phyloP scores from a whole-genome alignment of 805 yeast genomes.

The Hanseniaspora lindneri region DNA sequence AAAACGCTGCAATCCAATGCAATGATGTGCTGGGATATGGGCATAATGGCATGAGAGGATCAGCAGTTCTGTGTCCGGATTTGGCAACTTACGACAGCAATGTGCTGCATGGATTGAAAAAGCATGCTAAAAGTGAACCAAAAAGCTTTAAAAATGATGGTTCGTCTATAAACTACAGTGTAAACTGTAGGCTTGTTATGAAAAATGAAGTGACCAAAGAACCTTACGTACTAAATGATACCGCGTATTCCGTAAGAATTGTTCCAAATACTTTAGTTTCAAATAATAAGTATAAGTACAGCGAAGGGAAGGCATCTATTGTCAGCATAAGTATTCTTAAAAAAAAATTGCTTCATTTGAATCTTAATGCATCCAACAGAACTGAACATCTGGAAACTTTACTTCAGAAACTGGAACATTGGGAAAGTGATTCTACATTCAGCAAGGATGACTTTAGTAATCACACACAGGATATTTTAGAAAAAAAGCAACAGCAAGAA shows the following conservation, averaged over 20 bases:
- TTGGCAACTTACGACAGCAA: constrained; percentile 18
- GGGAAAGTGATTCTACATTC: constrained; percentile 3
- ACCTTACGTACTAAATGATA: constrained; percentile 28
- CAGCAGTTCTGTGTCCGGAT: constrained; percentile 43
- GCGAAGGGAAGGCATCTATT: constrained; percentile 21
- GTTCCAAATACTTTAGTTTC: constrained; percentile 30
- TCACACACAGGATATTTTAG: constrained; percentile 7
- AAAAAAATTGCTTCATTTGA: constrained; percentile 13
- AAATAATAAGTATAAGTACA: constrained; percentile 6
- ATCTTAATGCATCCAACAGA: neutral
- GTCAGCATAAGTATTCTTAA: constrained; percentile 11
- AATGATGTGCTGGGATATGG: constrained; percentile 44
- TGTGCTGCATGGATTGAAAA: constrained; percentile 2
- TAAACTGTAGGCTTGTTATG: constrained; percentile 48
- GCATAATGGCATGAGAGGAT: constrained; percentile 37
- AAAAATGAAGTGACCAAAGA: constrained; percentile 28
- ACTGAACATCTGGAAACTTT: constrained; percentile 1
- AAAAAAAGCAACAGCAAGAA: constrained; percentile 9
- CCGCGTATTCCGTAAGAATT: constrained; percentile 31
- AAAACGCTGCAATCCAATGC: constrained; percentile 24
- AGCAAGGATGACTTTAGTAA: neutral
- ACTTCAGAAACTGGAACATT: constrained; percentile 2
- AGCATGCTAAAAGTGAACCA: constrained; percentile 37
- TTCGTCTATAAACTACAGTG: constrained; percentile 39
- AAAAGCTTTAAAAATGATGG: constrained; percentile 39